phyloP scores from a whole-genome alignment of 805 yeast genomes.

The Myxozyma sirexii region DNA sequence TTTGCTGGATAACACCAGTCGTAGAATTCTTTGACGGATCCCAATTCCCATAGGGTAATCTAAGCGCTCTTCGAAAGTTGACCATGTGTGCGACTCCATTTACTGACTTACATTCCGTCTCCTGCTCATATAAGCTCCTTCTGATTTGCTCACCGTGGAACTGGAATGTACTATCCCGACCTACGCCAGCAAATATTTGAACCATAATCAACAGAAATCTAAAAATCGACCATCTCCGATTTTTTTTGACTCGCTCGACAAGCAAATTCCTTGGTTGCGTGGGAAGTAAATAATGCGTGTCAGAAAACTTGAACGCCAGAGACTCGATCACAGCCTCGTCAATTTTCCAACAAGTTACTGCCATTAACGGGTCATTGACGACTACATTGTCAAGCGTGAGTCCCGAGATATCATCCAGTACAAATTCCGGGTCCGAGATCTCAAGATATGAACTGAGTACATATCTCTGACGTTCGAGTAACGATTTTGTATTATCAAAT shows the following conservation, averaged over 20 bases:
- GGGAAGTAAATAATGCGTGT: neutral
- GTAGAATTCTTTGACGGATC: neutral
- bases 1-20: no score
- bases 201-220: no score
- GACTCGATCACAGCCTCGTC: neutral
- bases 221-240: neutral
- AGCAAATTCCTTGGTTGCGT: neutral
- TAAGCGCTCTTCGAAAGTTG: neutral
- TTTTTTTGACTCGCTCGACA: neutral
- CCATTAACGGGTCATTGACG: neutral
- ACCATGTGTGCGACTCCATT: neutral
- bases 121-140: neutral
- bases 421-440: neutral
- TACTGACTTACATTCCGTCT: neutral
- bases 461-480: neutral
- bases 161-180: no score
- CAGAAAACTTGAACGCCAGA: neutral
- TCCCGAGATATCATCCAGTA: neutral
- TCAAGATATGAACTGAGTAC: neutral
- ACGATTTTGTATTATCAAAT: neutral
- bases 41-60: neutral
- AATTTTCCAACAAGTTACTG: neutral
- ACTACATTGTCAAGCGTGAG: neutral
- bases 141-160: no score
- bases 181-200: no score